Evolutionary conservation across 1,284 basidiomycete genomes (phyloP).

Genomic region (Fistulinella staudtii): DNA sequence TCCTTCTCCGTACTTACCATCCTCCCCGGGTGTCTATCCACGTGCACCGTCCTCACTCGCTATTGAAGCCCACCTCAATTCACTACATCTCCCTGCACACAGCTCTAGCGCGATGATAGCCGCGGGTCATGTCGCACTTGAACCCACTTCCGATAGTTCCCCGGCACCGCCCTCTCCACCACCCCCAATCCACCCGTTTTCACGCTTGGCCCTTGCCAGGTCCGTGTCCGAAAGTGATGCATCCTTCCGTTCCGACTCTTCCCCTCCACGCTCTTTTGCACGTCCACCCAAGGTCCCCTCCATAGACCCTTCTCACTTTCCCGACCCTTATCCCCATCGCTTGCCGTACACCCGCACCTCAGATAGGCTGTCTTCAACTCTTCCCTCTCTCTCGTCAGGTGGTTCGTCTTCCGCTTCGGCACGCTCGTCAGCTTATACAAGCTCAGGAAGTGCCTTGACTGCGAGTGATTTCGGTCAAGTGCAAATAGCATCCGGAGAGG

Average conservation of each 20-base stretch:
- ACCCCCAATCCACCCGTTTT: constrained; percentile 17
- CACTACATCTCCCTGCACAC: constrained; percentile 4
- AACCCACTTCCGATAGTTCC: constrained; percentile 7
- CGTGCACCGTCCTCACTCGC: constrained; percentile 29
- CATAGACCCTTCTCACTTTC: constrained; percentile 61
- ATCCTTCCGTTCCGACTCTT: constrained; percentile 36
- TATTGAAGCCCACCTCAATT: constrained; percentile 18
- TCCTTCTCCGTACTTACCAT: constrained; percentile 33
- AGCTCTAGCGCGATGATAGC: constrained; percentile 19
- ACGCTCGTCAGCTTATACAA: constrained; percentile 73
- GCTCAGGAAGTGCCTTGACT: constrained; percentile 54
- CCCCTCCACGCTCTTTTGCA: constrained; percentile 38
- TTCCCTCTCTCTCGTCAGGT: constrained; percentile 60
- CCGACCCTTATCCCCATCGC: constrained; percentile 44
- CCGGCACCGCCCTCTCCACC: constrained; percentile 13
- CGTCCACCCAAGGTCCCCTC: constrained; percentile 44
- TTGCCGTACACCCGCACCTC: constrained; percentile 27
- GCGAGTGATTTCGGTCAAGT: constrained; percentile 62
- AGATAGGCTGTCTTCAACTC: constrained; percentile 40
- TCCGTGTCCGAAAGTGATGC: constrained; percentile 40
- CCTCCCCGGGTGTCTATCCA: constrained; percentile 26
- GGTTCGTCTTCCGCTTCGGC: constrained; percentile 67
- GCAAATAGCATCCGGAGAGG: constrained; percentile 56
- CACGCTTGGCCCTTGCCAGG: constrained; percentile 31
- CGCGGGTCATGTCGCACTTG: constrained; percentile 12